Evolutionary conservation across 2,329 filamentous ascomycete genomes (phyloP).

Genomic region (Penicillium oxalicum): DNA sequence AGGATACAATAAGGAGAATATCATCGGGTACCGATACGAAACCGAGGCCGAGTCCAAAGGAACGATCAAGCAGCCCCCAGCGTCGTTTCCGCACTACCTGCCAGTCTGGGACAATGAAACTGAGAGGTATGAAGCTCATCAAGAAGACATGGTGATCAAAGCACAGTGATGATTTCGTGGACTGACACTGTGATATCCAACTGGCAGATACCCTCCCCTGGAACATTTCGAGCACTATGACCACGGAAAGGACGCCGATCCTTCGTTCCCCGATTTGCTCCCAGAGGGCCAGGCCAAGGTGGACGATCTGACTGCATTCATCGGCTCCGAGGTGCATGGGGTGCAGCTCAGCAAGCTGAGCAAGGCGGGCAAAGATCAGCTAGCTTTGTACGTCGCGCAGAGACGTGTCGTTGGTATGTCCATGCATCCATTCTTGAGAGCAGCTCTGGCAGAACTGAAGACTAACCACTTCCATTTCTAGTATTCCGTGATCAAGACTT

Average conservation of each 20-base stretch:
- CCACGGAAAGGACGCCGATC: constrained; percentile 69
- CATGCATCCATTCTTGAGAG: background rate
- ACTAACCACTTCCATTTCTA: constrained; percentile 10
- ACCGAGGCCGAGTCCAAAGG: constrained; percentile 51
- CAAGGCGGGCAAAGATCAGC: constrained; percentile 66
- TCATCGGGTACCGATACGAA: constrained; percentile 34
- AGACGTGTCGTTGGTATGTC: constrained; percentile 60
- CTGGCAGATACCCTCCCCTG: constrained; percentile 52
- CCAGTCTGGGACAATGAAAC: constrained; percentile 62
- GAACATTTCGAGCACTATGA: constrained; percentile 67
- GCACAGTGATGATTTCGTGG: no score
- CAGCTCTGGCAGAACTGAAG: background rate
- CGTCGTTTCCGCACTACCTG: constrained; percentile 66
- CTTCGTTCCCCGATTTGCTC: constrained; percentile 63
- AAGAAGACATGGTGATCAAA: no score
- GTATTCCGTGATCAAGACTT: constrained; percentile 72
- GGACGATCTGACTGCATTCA: constrained; percentile 63
- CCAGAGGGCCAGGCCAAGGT: constrained; percentile 41
- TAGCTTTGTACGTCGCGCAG: constrained; percentile 50
- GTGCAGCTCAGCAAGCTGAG: constrained; percentile 65
- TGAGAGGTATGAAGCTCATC: constrained; percentile 19
- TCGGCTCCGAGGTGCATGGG: constrained; percentile 65
- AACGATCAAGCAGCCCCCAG: constrained; percentile 48
- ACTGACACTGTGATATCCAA: no score
- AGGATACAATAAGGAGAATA: constrained; percentile 34